These are phyloP conservation scores for Cephaloascus albidus DNA, from an alignment of 805 yeast species.

Conservation along the genomic window DNA sequence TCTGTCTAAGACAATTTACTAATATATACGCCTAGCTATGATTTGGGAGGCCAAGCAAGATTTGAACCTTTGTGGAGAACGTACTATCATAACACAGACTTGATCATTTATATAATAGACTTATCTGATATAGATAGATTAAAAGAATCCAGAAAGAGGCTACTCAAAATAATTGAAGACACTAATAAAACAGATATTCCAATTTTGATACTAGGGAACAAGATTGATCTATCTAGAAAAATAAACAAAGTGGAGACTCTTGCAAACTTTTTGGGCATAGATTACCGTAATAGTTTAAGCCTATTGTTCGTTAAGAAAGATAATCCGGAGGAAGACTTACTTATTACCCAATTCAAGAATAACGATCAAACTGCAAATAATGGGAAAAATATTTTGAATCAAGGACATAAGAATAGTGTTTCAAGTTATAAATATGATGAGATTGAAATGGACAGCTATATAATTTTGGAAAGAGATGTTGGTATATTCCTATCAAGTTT, in stretches of 20 bases:
- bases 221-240: slow-evolving; percentile 13
- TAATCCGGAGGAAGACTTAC: not conserved
- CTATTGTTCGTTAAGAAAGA: not conserved
- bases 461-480: slow-evolving; percentile 10
- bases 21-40: no score
- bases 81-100: slow-evolving; percentile 4
- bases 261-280: not conserved
- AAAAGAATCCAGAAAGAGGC: slow-evolving; percentile 8
- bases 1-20: no score
- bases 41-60: slow-evolving; percentile 18
- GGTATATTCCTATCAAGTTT: slow-evolving; percentile 12
- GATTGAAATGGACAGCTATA: not conserved
- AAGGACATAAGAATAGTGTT: not conserved
- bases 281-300: not conserved
- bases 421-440: not conserved
- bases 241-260: not conserved
- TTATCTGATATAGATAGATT: slow-evolving; percentile 15
- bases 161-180: slow-evolving; percentile 9
- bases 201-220: slow-evolving; percentile 16
- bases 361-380: not conserved
- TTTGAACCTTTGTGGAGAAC: slow-evolving; percentile 13
- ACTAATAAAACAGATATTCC: slow-evolving; percentile 11
- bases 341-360: not conserved
- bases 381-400: not conserved
- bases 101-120: slow-evolving; percentile 16